These are phyloP conservation scores for Tolypocladium tropicale DNA, from an alignment of 2,329 filamentous ascomycete genomes.

Conservation along the genomic window DNA sequence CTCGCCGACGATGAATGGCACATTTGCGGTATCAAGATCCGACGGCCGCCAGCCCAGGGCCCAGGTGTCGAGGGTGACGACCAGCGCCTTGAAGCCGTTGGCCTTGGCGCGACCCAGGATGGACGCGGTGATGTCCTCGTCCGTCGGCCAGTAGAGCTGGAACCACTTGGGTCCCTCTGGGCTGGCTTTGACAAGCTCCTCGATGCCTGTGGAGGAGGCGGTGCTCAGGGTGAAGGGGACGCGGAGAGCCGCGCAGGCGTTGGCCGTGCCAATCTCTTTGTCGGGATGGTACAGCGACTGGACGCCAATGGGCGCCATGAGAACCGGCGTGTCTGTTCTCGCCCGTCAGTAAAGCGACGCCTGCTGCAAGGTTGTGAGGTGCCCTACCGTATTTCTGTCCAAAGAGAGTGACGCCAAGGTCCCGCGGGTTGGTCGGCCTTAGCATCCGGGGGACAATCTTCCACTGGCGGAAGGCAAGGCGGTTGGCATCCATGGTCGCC, in stretches of 20 bases:
- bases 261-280: slow-evolving; percentile 52
- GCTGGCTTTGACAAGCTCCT: slow-evolving; percentile 52
- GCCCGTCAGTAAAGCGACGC: slow-evolving; percentile 12
- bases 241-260: slow-evolving; percentile 47
- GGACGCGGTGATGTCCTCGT: slow-evolving; percentile 54
- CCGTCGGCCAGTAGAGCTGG: slow-evolving; percentile 65
- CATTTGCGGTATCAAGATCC: slow-evolving; percentile 53
- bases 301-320: slow-evolving; percentile 61
- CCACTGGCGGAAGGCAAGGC: slow-evolving; percentile 43
- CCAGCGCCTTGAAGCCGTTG: slow-evolving; percentile 52
- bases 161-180: slow-evolving; percentile 54
- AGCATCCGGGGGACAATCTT: slow-evolving; percentile 43
- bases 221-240: slow-evolving; percentile 61
- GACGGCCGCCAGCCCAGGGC: slow-evolving; percentile 57
- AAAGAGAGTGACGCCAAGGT: slow-evolving; percentile 43
- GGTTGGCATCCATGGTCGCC: slow-evolving; percentile 50
- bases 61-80: slow-evolving; percentile 66
- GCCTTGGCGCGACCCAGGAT: slow-evolving; percentile 51
- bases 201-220: slow-evolving; percentile 51
- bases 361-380: background rate
- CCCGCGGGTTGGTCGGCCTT: slow-evolving; percentile 28
- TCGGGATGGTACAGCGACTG: slow-evolving; percentile 58
- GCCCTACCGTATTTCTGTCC: slow-evolving; percentile 33
- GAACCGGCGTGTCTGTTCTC: slow-evolving; percentile 31
- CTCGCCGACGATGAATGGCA: slow-evolving; percentile 48